These are phyloP conservation scores for Elasticomyces elasticus DNA, from an alignment of 495 filamentous ascomycete species.

Conservation along the genomic window DNA sequence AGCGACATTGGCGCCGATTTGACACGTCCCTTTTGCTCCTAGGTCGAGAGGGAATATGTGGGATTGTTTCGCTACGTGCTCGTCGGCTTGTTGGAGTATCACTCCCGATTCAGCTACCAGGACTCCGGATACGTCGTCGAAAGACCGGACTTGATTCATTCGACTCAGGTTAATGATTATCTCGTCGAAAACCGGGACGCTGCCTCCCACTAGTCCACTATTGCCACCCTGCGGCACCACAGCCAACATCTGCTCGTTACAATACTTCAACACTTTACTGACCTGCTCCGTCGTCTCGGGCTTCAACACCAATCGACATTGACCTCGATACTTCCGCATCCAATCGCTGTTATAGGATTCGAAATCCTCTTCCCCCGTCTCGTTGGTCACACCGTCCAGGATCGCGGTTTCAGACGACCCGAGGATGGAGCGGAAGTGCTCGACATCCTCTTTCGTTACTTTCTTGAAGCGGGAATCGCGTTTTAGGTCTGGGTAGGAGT, in stretches of 20 bases:
- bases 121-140: conserved; percentile 85
- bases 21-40: conserved; percentile 93
- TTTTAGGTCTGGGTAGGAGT: conserved; percentile 67
- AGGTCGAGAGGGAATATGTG: conserved; percentile 93
- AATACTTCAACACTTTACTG: conserved; percentile 81
- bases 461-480: conserved; percentile 63
- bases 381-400: conserved; percentile 66
- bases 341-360: conserved; percentile 93
- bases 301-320: conserved; percentile 76
- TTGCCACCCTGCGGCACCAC: conserved; percentile 98
- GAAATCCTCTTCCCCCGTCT: conserved; percentile 56
- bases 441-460: conserved; percentile 61
- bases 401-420: conserved; percentile 68
- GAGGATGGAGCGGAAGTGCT: conserved; percentile 65
- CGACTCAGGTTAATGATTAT: conserved; percentile 82
- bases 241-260: conserved; percentile 79
- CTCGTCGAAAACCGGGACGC: conserved; percentile 93
- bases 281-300: conserved; percentile 73
- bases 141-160: conserved; percentile 83
- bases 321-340: conserved; percentile 98
- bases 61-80: conserved; percentile 63
- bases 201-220: conserved; percentile 88
- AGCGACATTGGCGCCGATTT: conserved; percentile 95
- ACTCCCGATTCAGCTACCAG: conserved; percentile 84
- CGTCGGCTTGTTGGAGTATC: conserved; percentile 80